Evolutionary conservation across 2,329 filamentous ascomycete genomes (phyloP), one percentile per base, ranked within the genome.

Genomic region (Trichoderma sp.): DNA sequence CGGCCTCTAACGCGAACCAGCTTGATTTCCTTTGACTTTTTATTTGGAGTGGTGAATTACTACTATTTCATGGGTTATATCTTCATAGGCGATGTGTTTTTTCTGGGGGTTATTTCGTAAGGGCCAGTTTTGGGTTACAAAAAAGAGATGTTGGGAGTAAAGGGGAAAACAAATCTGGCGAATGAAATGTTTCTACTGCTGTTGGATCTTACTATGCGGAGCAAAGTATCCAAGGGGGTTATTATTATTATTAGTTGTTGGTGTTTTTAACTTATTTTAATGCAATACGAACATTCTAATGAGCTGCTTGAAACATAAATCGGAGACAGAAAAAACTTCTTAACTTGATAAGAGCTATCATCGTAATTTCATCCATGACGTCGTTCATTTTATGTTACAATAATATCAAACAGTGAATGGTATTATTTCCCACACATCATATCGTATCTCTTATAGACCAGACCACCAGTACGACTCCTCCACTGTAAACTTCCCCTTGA

Each of bases 391-490:
- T 53, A 53, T 53, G 47, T 0, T 53, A 53, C 47, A 53, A 53
- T n/a, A 53, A 23, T 53, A 23, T 53, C 47, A 53, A 53, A 53
- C 47, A 53, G 20, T 20, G 47, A 53, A 53, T 53, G 47, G 47
- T 53, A 53, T 53, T 53, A 53, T 53, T 53, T 12, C 47, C 47
- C 5, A n/a, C 47, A 3, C n/a, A 47, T 20, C 13, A 3, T 2
- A 39, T 50, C 47, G 0, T 23, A 0, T 53, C 43, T 28, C 32
- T 50, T 36, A 73, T 55, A 73, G n/a, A 6, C 72, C 72, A 59
- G 63, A 65, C 91, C 91, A 93, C 85, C 88, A 92, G 73, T 85
- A 86, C 3, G 89, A 90, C 83, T 90, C 87, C 17, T 80, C 80
- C 15, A 93, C 85, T 66, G 81, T 84, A 78, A 93, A 90, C 0